Percentiles rank a stretch among this genome's conserved stretches.
Conservation (phyloP, 2,329 filamentous ascomycete species). For the Chaetomium globosum region DNA sequence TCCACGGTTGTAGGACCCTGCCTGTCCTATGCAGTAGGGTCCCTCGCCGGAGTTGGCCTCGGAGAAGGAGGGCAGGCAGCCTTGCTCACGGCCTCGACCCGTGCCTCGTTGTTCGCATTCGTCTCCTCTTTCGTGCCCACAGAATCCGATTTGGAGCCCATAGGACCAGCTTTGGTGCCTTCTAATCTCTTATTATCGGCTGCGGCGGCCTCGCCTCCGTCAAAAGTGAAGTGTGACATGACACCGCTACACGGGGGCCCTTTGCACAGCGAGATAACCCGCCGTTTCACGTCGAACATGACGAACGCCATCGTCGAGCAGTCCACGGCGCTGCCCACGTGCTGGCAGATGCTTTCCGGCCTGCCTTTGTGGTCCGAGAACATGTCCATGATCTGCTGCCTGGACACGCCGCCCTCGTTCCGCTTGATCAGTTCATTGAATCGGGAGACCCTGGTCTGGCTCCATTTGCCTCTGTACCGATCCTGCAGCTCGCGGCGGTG, state of each 20-base stretch:
- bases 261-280: slow-evolving; percentile 31
- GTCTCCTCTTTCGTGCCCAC: not conserved
- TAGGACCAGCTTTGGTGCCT: not conserved
- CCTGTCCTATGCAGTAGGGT: not conserved
- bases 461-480: slow-evolving; percentile 34
- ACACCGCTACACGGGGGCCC: slow-evolving; percentile 33
- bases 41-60: not conserved
- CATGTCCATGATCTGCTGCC: slow-evolving; percentile 24
- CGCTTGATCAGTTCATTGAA: slow-evolving; percentile 25
- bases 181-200: not conserved
- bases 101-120: not conserved
- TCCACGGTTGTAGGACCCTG: not conserved
- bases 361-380: slow-evolving; percentile 35
- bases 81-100: not conserved
- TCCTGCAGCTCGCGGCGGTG: slow-evolving; percentile 29
- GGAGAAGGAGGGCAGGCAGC: not conserved
- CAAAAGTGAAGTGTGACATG: slow-evolving; percentile 16
- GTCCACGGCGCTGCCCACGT: slow-evolving; percentile 8
- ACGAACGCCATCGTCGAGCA: slow-evolving; percentile 34
- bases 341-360: slow-evolving; percentile 32
- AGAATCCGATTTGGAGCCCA: not conserved
- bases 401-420: not conserved
- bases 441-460: slow-evolving; percentile 33
- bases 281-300: slow-evolving; percentile 31
- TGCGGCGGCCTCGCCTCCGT: no score